phyloP scores from a whole-genome alignment of 192 early-diverging fungal genomes.

The Mycoemilia scoparia region DNA sequence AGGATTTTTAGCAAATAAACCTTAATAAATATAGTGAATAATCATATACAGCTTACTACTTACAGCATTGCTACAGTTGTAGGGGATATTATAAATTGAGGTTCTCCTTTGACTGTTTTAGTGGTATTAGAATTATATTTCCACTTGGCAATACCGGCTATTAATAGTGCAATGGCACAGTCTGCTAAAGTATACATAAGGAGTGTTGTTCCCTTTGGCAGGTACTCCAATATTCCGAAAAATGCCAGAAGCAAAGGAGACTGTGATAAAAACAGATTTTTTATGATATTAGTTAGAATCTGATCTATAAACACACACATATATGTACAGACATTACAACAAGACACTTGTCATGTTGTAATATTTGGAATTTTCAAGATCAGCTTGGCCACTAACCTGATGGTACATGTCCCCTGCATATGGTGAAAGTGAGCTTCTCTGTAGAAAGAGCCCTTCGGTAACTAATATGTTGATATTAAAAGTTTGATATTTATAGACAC shows the following conservation, averaged over 20 bases:
- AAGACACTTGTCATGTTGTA: too few relatives aligned
- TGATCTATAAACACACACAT: too few relatives aligned
- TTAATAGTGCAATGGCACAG: constrained; percentile 35
- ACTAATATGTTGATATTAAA: too few relatives aligned
- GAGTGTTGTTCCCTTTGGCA: constrained; percentile 33
- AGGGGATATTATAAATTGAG: constrained; percentile 15
- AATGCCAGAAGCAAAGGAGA: constrained; percentile 62
- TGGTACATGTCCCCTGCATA: constrained; percentile 82
- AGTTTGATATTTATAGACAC: background rate
- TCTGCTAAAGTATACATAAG: constrained; percentile 46
- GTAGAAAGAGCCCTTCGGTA: constrained; percentile 70
- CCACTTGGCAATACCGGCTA: constrained; percentile 35
- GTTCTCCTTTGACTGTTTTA: constrained; percentile 19
- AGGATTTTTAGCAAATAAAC: background rate
- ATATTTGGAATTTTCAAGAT: too few relatives aligned
- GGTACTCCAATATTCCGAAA: constrained; percentile 38
- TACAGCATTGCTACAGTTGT: constrained; percentile 25
- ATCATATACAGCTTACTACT: too few relatives aligned
- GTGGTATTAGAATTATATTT: constrained; percentile 7
- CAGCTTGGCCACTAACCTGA: too few relatives aligned
- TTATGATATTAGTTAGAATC: too few relatives aligned
- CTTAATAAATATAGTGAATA: background rate
- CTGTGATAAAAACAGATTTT: too few relatives aligned
- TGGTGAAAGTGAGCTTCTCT: constrained; percentile 49
- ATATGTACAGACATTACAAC: too few relatives aligned